Percentiles rank a stretch among this genome's conserved stretches.
phyloP scores from a whole-genome alignment of 176 grass and related monocot genomes.

The Musa beccarii region DNA sequence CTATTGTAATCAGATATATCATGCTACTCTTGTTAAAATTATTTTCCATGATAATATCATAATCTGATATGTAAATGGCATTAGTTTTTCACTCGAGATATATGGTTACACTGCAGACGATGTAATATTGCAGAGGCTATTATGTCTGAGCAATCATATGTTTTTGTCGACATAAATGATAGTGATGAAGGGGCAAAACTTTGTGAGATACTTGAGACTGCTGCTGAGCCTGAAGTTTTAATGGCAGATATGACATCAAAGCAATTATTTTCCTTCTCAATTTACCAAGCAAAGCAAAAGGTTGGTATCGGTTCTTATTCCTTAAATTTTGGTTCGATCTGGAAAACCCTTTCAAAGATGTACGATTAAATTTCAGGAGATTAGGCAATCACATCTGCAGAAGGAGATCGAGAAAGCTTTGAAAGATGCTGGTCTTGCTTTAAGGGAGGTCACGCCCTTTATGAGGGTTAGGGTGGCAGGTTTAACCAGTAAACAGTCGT shows the following conservation, averaged over 20 bases:
- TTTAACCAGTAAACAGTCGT: slow-evolving; percentile 42
- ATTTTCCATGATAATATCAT: neutral
- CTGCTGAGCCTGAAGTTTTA: slow-evolving; percentile 85
- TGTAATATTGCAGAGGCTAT: slow-evolving; percentile 69
- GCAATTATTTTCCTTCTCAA: slow-evolving; percentile 49
- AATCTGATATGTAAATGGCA: neutral
- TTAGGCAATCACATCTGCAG: slow-evolving; percentile 43
- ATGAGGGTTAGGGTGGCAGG: slow-evolving; percentile 76
- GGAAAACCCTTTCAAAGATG: neutral
- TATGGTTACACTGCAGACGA: slow-evolving; percentile 31
- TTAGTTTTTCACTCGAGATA: neutral
- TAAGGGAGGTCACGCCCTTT: slow-evolving; percentile 74
- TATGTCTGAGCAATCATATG: slow-evolving; percentile 56
- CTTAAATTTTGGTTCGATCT: neutral
- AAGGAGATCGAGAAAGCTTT: slow-evolving; percentile 76
- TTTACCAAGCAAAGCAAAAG: slow-evolving; percentile 66
- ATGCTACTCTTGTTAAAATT: neutral
- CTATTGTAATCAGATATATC: neutral
- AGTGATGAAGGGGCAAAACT: slow-evolving; percentile 71
- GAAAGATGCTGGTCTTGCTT: slow-evolving; percentile 52
- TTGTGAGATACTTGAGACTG: slow-evolving; percentile 55
- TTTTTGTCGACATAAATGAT: slow-evolving; percentile 40
- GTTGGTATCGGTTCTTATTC: slow-evolving; percentile 19
- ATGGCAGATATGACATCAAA: slow-evolving; percentile 67
- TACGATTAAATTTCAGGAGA: slow-evolving; percentile 34